Base-by-base conservation (phyloP, 2,329 filamentous ascomycete genomes). In the Paraphoma sp. region DNA sequence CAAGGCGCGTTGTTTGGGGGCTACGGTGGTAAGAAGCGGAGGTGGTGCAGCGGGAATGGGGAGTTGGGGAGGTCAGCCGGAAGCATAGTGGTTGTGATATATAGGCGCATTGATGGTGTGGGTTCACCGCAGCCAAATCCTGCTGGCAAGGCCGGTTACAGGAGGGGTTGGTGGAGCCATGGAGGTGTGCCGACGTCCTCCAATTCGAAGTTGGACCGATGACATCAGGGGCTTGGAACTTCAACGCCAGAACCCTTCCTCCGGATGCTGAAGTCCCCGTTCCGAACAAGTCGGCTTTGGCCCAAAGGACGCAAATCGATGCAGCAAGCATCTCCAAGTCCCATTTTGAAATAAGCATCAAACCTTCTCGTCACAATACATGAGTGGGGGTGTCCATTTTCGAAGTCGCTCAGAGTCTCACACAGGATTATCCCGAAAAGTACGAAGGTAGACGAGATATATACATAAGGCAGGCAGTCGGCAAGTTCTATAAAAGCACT, bases 51-150 rank as follows among this genome's bases (percentile, higher is more conserved):
- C 41, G 53, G 33, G 23, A 38, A 49, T 38, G 23, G 43, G 51
- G 56, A 45, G 53, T 16, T 12, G 44, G 31, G 45, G 30, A 36
- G 18, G 45, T 42, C 17, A 47, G 56, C 50, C 11, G 53, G 43
- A 42, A 44, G 57, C 58, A 67, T 64, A 47, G 51, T 45, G 48
- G 45, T 29, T 30, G 48, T 54, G 31, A 31, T 56, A 52, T 55
- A 55, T 56, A 51, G 18, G 38, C 36, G 55, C 47, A 54, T 53
- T 36, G 43, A 50, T 54, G 57, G 57, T 53, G 56, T 59, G 61
- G 55, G 47, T 55, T 62, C 62, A 67, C 62, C 56, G 51, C 50
- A 56, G 48, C 62, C 44, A 59, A 59, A 60, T 59, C 56, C 62
- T 63, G 63, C 54, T 62, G 43, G n/a, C 44, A 47, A 48, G 46